Base-by-base conservation (phyloP, 805 yeast genomes). In the Candida manassasensis region DNA sequence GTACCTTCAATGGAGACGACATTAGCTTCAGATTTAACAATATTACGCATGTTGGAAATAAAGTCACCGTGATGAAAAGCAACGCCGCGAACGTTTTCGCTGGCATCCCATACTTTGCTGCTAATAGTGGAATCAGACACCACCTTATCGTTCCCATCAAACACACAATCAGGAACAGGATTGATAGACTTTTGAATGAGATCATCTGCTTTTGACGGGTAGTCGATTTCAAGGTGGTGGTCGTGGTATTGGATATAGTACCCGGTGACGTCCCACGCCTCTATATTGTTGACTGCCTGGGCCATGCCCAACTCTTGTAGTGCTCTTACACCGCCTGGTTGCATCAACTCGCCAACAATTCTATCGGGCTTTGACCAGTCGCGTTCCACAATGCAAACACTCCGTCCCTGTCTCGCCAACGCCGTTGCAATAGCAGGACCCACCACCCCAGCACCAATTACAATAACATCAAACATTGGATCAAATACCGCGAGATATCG, bases 401-500 rank as follows among this genome's bases (percentile, higher is more conserved):
- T 71, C 46, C 95, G 73, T 21, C 97, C 97, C 52, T 85, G 94
- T 48, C 90, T 73, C 1, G 96, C 97, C 37, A 93, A 63, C 3
- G 84, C 88, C 1, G 88, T 83, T 29, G 97, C 97, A 13, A 90
- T 71, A 37, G 90, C 81, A 2, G 98, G 96, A 1, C 99, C 98
- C 16, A 87, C 81, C 14, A 90, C 95, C 37, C 98, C 98, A n/a
- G 97, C 97, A n/a, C 98, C 98, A 26, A 93, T 79, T 17, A 93
- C 83, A 27, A 90, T 79, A 34, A 81, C 90, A 53, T 93, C 98
- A 60, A 77, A 87, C 14, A 25, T 55, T 9, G 18, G 11, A 18
- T 29, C 15, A 26, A 13, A 16, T 12, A 16, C 19, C 12, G 8
- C 12, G 10, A 13, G n/a, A n/a, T n/a, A n/a, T n/a, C n/a, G n/a